Evolutionary conservation across 768 basidiomycete species (phyloP), one percentile per base, ranked within the genome.

Genomic region (Ephemerocybe angulata): DNA sequence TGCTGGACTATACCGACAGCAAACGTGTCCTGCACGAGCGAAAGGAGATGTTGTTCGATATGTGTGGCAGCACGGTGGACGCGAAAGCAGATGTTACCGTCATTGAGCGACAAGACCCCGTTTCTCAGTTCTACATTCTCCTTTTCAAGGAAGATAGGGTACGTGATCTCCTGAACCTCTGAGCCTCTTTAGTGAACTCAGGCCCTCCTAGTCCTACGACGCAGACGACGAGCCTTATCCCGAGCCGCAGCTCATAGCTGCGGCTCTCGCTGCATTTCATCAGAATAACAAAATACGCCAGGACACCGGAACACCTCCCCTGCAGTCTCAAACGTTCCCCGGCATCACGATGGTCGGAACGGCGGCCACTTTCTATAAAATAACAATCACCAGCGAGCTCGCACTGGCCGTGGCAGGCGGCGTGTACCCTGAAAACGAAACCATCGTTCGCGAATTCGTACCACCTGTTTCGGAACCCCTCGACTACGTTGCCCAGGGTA

Each of bases 261-360:
- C 59, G 35, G 67, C 69, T 7, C 65, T 74, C 47, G 70, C 70
- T 17, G 70, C 69, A 24, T 70, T 63, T 58, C 56, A 59, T 52
- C 58, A 62, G 42, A 71, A 67, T 58, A 66, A 67, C 55, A 29
- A 44, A 21, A 49, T 44, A 27, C 52, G 47, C 31, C 15, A 4
- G 15, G 10, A 25, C 15, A 30, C 46, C 25, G 33, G 33, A 17
- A 15, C 6, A 1, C 46, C 54, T 19, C 6, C 24, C 51, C 22
- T 33, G 13, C 6, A 17, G 33, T 30, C 12, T 13, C n/a, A 50
- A 43, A 37, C 49, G 5, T 49, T 62, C n/a, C 43, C 57, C 19
- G 61, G 44, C 1, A 62, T 62, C 21, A 52, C 43, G 17, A 55
- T 62, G 54, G 22, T 25, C 7, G 58, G 54, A 6, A 56, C 60